A percentile compares a stretch with the other conserved stretches of the same genome.
These are phyloP conservation scores for Malus sylvestris DNA, from an alignment of 306 rosid species.

Conservation along the genomic window DNA sequence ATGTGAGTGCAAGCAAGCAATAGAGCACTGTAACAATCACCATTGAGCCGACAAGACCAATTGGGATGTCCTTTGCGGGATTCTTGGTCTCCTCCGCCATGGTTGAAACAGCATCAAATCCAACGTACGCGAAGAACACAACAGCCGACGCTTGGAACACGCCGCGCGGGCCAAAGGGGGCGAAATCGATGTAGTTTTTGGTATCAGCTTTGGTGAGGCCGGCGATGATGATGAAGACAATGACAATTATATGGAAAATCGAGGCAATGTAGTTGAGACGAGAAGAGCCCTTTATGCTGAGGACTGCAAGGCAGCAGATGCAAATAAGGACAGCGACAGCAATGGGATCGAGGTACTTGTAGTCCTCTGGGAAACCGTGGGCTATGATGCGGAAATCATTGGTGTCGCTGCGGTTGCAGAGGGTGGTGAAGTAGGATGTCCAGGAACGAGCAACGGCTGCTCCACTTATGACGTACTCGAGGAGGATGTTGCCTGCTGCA, in stretches of 20 bases:
- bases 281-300: conserved; percentile 79
- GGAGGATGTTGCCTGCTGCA: conserved; percentile 78
- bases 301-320: conserved; percentile 45
- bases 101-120: conserved; percentile 76
- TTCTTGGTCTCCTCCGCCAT: conserved; percentile 90
- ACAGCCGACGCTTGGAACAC: conserved; percentile 62
- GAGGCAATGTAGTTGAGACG: conserved; percentile 73
- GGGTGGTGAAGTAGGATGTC: conserved; percentile 85
- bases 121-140: conserved; percentile 76
- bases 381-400: conserved; percentile 52
- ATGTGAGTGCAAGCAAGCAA: conserved; percentile 55
- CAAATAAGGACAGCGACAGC: conserved; percentile 38
- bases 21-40: conserved; percentile 32
- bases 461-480: conserved; percentile 50
- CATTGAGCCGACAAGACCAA: conserved; percentile 81
- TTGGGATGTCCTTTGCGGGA: conserved; percentile 72
- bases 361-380: conserved; percentile 2
- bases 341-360: conserved; percentile 60
- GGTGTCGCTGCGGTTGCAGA: conserved; percentile 35
- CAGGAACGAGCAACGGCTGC: conserved; percentile 82
- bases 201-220: conserved; percentile 60
- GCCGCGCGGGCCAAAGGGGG: conserved; percentile 39
- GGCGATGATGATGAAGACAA: conserved; percentile 60
- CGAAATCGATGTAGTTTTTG: conserved; percentile 35
- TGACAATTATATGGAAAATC: conserved; percentile 43